Evolutionary conservation across 371 early-diverging fungal species (phyloP).

Genomic region (Chytridium lagenaria): DNA sequence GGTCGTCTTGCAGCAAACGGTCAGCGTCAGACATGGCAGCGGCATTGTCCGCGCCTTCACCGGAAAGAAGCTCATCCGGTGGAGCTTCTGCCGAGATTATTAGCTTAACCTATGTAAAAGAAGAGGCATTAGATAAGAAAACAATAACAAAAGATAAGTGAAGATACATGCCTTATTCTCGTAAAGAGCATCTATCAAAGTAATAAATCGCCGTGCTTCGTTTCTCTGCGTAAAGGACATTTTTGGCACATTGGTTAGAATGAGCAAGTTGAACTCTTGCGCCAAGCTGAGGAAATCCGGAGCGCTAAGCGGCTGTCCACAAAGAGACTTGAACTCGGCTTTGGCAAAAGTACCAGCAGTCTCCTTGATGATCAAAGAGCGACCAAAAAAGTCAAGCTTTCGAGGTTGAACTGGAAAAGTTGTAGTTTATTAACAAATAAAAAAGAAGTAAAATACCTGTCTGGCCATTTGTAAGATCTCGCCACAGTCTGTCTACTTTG

Average conservation of each 20-base stretch:
- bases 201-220: slow-evolving; percentile 92
- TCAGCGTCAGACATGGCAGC: slow-evolving; percentile 44
- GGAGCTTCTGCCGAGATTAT: slow-evolving; percentile 70
- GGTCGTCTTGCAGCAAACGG: slow-evolving; percentile 66
- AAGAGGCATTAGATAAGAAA: slow-evolving; percentile 35
- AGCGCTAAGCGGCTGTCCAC: slow-evolving; percentile 79
- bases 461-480: slow-evolving; percentile 27
- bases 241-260: slow-evolving; percentile 86
- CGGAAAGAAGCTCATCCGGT: slow-evolving; percentile 72
- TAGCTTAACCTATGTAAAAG: slow-evolving; percentile 34
- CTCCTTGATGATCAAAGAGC: slow-evolving; percentile 41
- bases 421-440: too few species aligned
- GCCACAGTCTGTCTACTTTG: slow-evolving; percentile 20
- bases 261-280: slow-evolving; percentile 70
- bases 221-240: slow-evolving; percentile 78
- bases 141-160: slow-evolving; percentile 42
- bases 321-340: slow-evolving; percentile 81
- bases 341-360: slow-evolving; percentile 68
- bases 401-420: slow-evolving; percentile 41
- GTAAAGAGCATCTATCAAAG: slow-evolving; percentile 91
- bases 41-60: slow-evolving; percentile 52
- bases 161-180: slow-evolving; percentile 75
- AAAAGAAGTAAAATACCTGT: too few species aligned
- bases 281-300: slow-evolving; percentile 88
- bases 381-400: slow-evolving; percentile 74